A percentile compares a stretch with the other conserved stretches of the same genome.
Evolutionary conservation across 2,329 filamentous ascomycete genomes (phyloP).

Genomic region (Curvularia spicifera): DNA sequence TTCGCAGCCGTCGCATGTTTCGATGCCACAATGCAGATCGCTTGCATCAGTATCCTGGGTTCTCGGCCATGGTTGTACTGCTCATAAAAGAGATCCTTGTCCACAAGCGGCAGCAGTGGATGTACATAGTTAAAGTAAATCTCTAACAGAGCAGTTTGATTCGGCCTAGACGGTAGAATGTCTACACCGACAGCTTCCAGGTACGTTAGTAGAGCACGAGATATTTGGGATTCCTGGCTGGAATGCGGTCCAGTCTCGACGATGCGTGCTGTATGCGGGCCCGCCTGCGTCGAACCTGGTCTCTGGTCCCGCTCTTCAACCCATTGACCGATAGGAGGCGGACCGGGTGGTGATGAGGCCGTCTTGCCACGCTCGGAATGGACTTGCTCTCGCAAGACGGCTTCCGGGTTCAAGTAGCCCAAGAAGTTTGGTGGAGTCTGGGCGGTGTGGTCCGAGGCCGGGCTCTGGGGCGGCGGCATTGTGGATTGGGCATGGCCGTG

Average conservation of each 20-base stretch:
- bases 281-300: constrained; percentile 30
- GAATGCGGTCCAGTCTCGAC: constrained; percentile 42
- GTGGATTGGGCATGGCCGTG: constrained; percentile 37
- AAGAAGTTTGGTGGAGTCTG: constrained; percentile 52
- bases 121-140: constrained; percentile 57
- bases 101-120: constrained; percentile 56
- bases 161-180: constrained; percentile 44
- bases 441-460: constrained; percentile 37
- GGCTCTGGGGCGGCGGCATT: constrained; percentile 45
- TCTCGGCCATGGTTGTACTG: constrained; percentile 46
- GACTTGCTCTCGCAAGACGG: constrained; percentile 54
- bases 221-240: constrained; percentile 41
- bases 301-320: constrained; percentile 42
- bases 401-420: constrained; percentile 56
- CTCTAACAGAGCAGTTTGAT: constrained; percentile 50
- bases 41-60: constrained; percentile 52
- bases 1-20: constrained; percentile 54
- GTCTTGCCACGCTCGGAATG: constrained; percentile 43
- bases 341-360: constrained; percentile 39
- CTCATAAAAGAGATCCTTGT: constrained; percentile 52
- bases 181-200: constrained; percentile 47
- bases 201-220: constrained; percentile 46
- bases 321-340: constrained; percentile 46
- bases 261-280: constrained; percentile 32
- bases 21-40: constrained; percentile 57